Conservation (phyloP, 179 eudicot species). For the Actinidia polygama region DNA sequence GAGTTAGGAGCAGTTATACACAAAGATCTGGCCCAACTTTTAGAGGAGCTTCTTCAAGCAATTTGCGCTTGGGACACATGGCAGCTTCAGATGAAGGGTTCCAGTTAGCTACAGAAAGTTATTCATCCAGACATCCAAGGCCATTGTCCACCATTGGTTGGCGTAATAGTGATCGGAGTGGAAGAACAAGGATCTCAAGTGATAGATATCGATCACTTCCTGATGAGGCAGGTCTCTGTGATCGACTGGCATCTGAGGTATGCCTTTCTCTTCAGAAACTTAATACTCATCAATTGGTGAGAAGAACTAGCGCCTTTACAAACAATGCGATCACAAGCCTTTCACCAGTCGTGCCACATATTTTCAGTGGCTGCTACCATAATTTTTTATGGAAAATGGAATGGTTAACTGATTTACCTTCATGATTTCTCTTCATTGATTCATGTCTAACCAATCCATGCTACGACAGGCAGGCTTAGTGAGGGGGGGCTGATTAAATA, state of each 20-base stretch:
- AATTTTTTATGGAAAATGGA: not conserved
- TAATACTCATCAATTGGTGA: not conserved
- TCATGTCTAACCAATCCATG: not conserved
- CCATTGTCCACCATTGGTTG: slow-evolving; percentile 52
- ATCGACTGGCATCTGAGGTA: slow-evolving; percentile 73
- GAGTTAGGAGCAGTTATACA: slow-evolving; percentile 64
- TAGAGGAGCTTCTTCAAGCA: slow-evolving; percentile 65
- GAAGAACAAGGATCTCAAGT: slow-evolving; percentile 58
- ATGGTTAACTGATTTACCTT: not conserved
- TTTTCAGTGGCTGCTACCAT: not conserved
- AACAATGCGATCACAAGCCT: not conserved
- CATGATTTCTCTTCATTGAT: not conserved
- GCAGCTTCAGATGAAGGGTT: slow-evolving; percentile 56
- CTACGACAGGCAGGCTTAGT: not conserved
- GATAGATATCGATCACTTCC: slow-evolving; percentile 66
- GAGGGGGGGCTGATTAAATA: not conserved
- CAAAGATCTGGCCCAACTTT: slow-evolving; percentile 56
- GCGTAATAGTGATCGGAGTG: slow-evolving; percentile 67
- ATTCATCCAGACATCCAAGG: slow-evolving; percentile 68
- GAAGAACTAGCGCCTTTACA: not conserved
- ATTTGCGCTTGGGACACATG: slow-evolving; percentile 48
- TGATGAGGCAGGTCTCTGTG: slow-evolving; percentile 47
- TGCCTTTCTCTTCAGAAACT: slow-evolving; percentile 14
- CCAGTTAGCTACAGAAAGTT: slow-evolving; percentile 48
- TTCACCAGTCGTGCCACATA: not conserved